phyloP scores from a whole-genome alignment of 805 yeast genomes.

The Soucietia sequanensis region DNA sequence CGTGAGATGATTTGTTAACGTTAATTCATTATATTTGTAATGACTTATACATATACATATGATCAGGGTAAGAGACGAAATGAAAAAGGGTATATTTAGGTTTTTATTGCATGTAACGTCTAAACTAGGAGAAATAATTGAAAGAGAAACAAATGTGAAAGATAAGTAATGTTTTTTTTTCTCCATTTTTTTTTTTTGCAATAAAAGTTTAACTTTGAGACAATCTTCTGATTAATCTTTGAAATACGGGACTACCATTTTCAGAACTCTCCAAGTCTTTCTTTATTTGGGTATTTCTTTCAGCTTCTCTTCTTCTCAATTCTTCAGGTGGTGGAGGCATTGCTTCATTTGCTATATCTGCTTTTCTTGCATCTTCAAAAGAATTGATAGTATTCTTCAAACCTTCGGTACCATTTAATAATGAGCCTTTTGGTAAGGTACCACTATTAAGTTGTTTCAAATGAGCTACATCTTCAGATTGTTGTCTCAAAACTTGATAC shows the following conservation, averaged over 20 bases:
- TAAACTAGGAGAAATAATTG: too few relatives aligned
- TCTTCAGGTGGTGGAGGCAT: slow-evolving; percentile 80
- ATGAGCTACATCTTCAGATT: slow-evolving; percentile 80
- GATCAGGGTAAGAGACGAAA: too few relatives aligned
- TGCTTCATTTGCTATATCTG: slow-evolving; percentile 82
- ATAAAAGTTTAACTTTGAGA: slow-evolving; percentile 12
- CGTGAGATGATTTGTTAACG: too few relatives aligned
- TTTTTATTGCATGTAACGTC: too few relatives aligned
- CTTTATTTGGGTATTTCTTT: slow-evolving; percentile 44
- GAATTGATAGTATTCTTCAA: slow-evolving; percentile 63
- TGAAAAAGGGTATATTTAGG: too few relatives aligned
- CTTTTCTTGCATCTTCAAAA: slow-evolving; percentile 79
- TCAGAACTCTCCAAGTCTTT: slow-evolving; percentile 30
- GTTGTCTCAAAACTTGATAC: slow-evolving; percentile 86
- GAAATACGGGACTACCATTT: slow-evolving; percentile 36
- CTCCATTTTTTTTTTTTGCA: background rate
- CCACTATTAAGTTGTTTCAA: slow-evolving; percentile 73
- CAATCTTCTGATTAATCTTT: slow-evolving; percentile 36
- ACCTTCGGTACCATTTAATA: slow-evolving; percentile 81
- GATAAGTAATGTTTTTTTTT: background rate
- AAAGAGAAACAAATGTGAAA: background rate
- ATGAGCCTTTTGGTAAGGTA: slow-evolving; percentile 80
- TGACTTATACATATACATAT: too few relatives aligned
- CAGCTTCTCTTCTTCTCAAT: slow-evolving; percentile 42
- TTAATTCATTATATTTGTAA: too few relatives aligned